phyloP scores from a whole-genome alignment of 2,329 filamentous ascomycete genomes.

The Colletotrichum noveboracense region DNA sequence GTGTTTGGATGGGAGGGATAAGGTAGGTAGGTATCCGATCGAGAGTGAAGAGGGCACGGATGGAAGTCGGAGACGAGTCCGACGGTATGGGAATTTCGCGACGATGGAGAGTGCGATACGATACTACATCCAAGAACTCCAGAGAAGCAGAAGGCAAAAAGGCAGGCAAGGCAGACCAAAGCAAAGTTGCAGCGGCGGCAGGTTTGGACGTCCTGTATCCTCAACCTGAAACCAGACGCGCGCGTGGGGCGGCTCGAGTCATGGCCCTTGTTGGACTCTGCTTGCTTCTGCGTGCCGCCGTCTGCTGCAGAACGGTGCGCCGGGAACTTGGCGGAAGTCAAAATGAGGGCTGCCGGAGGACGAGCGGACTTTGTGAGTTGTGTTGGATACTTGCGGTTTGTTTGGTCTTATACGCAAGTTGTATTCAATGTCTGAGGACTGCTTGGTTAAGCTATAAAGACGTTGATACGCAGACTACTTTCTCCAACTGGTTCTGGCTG shows the following conservation, averaged over 20 bases:
- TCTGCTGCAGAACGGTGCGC: neutral
- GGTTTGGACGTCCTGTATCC: neutral
- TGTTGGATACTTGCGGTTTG: neutral
- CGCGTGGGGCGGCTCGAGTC: conserved; percentile 4
- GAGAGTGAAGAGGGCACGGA: neutral
- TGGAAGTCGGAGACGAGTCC: neutral
- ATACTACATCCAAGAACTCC: neutral
- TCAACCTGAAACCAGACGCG: conserved; percentile 7
- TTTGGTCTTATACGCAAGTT: neutral
- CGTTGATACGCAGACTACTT: neutral
- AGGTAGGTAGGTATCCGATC: neutral
- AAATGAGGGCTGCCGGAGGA: neutral
- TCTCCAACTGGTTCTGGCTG: too few species aligned
- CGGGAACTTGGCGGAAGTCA: neutral
- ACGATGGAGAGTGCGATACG: neutral
- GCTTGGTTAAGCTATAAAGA: neutral
- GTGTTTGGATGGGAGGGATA: neutral
- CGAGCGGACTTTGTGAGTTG: rapidly evolving
- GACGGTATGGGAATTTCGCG: neutral
- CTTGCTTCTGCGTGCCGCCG: neutral
- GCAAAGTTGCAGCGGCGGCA: neutral
- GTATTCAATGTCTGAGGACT: neutral
- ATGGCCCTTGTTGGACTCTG: neutral
- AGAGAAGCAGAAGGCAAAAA: neutral
- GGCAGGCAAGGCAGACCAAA: neutral